Evolutionary conservation across 108 stramenopile species (phyloP).

Genomic region (Conticribra guillardii): DNA sequence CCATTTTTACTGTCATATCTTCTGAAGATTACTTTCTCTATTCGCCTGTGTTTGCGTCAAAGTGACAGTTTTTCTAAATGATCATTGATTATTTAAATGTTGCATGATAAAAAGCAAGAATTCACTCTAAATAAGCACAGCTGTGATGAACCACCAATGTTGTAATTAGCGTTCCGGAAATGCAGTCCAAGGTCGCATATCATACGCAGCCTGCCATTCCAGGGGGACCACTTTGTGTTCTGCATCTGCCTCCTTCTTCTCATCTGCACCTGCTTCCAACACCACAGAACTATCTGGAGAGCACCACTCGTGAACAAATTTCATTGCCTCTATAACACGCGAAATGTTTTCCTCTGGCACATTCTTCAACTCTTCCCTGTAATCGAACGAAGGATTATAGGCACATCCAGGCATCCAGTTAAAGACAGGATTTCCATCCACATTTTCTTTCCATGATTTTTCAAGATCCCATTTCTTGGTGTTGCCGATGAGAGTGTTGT

Average conservation of each 20-base stretch:
- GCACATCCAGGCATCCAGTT: conserved; percentile 73
- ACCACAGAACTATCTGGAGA: conserved; percentile 1
- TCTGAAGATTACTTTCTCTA: too few species aligned
- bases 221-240: conserved; percentile 38
- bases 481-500: conserved; percentile 57
- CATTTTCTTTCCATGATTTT: conserved; percentile 61
- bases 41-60: too few species aligned
- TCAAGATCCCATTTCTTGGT: conserved; percentile 59
- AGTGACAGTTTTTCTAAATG: too few species aligned
- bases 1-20: too few species aligned
- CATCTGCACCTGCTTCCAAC: conserved; percentile 14
- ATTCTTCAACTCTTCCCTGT: conserved; percentile 55
- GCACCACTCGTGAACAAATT: conserved; percentile 69
- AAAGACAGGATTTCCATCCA: conserved; percentile 45
- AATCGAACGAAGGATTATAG: conserved; percentile 58
- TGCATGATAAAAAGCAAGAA: too few species aligned
- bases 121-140: too few species aligned
- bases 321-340: conserved; percentile 62
- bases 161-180: conserved; percentile 72
- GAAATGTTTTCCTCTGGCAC: conserved; percentile 64
- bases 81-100: too few species aligned
- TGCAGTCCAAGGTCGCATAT: conserved; percentile 84
- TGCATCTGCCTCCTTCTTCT: conserved; percentile 18
- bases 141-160: too few species aligned
- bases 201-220: conserved; percentile 77